Evolutionary conservation across 1,139 yeast species (phyloP), one percentile per base, ranked within the genome.

Genomic region (Zhuliangozyma parablackwelliae): DNA sequence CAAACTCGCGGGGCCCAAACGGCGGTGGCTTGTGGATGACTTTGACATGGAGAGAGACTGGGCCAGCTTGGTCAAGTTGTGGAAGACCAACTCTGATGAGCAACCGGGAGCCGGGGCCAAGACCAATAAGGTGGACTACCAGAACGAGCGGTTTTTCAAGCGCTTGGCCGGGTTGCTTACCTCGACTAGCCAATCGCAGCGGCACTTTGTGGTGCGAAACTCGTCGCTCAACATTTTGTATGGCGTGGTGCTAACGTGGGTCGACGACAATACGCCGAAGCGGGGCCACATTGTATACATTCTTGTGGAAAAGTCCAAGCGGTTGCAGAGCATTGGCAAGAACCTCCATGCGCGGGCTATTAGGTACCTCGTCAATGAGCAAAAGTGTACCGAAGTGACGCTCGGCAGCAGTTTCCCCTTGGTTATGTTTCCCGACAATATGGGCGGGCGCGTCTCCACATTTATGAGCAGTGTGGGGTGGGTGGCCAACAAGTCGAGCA

Each of bases 11-110:
- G 25, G 28, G 7, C 65, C 72, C 4, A 65, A 63, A 41, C 61
- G 79, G 42, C 54, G 71, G 40, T 80, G 86, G 86, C 63, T 80
- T 31, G 85, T 79, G 13, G 86, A 80, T 47, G 77, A 70, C 42
- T 74, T 78, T 51, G 70, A 73, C 41, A 50, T 72, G 30, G 61
- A 61, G 11, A 60, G 83, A 32, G 85, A 80, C 50, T 67, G 78
- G 66, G 54, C 65, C 10, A 71, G 78, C 21, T 59, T 80, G 29
- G 61, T 69, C 13, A 62, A 64, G 21, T 56, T 80, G 35, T 56
- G 70, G 58, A 62, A 59, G 33, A 61, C 57, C 34, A 67, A 61
- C 40, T 49, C 50, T 28, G 45, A 43, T 26, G 55, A 53, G 13
- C 33, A 33, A 27, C 23, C 23, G 6, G 45, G 29, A 31, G 37